A percentile compares a stretch with the other conserved stretches of the same genome.
These are phyloP conservation scores for Pichia deserticola DNA, from an alignment of 805 yeast species.

Conservation along the genomic window DNA sequence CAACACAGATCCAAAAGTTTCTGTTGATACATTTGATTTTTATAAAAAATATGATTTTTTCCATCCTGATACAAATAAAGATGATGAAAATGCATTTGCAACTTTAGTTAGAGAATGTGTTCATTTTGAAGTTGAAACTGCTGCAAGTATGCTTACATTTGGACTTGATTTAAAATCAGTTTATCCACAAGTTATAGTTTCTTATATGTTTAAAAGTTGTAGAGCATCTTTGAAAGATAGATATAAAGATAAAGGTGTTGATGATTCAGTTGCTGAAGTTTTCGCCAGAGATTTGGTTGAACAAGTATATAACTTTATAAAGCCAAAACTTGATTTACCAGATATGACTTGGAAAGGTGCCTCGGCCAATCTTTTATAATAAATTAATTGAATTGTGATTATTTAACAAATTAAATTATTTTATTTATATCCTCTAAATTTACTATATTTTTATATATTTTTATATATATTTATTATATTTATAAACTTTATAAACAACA, in stretches of 20 bases:
- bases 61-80: constrained; percentile 5
- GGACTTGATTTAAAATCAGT: constrained; percentile 8
- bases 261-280: constrained; percentile 5
- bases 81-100: constrained; percentile 8
- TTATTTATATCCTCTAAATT: not conserved
- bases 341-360: constrained; percentile 9
- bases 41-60: constrained; percentile 7
- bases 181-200: constrained; percentile 7
- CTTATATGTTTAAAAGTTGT: constrained; percentile 9
- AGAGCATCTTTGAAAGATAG: constrained; percentile 4
- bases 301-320: constrained; percentile 4
- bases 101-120: constrained; percentile 11
- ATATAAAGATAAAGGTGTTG: not conserved
- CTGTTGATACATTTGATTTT: constrained; percentile 9
- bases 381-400: no score
- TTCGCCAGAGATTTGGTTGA: constrained; percentile 7
- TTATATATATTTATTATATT: not conserved
- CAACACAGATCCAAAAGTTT: constrained; percentile 9
- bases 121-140: constrained; percentile 15
- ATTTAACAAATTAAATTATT: no score
- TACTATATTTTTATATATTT: not conserved
- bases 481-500: not conserved
- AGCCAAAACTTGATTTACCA: constrained; percentile 5
- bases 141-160: constrained; percentile 12
- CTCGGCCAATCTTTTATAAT: constrained; percentile 1